Evolutionary conservation across 768 basidiomycete species (phyloP).

Genomic region (Clavaria fumosa): DNA sequence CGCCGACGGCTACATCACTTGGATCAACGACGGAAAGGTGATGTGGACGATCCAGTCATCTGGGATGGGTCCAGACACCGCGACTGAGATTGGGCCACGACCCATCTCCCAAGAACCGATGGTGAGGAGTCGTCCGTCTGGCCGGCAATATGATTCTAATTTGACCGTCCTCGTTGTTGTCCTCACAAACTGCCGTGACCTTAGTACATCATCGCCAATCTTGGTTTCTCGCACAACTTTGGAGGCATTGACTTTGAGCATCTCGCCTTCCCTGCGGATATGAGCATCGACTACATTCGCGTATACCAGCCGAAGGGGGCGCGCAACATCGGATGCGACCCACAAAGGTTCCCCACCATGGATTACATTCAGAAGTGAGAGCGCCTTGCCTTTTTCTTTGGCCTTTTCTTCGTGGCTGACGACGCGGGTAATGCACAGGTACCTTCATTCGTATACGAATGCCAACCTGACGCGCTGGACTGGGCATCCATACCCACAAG

Average conservation of each 20-base stretch:
- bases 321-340: slow-evolving; percentile 53
- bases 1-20: slow-evolving; percentile 57
- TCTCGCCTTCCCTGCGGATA: slow-evolving; percentile 37
- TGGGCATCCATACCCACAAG: slow-evolving; percentile 18
- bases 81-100: slow-evolving; percentile 38
- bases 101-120: slow-evolving; percentile 58
- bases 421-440: slow-evolving; percentile 13
- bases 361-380: slow-evolving; percentile 46
- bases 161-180: background rate
- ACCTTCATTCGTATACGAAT: slow-evolving; percentile 26
- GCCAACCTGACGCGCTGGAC: slow-evolving; percentile 28
- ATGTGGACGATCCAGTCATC: slow-evolving; percentile 41
- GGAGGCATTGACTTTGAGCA: slow-evolving; percentile 45
- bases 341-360: slow-evolving; percentile 53
- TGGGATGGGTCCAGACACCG: slow-evolving; percentile 35
- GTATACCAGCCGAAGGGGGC: slow-evolving; percentile 45
- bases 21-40: slow-evolving; percentile 41
- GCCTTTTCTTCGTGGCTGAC: background rate
- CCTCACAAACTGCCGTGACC: no score
- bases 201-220: slow-evolving; percentile 55
- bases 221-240: slow-evolving; percentile 57
- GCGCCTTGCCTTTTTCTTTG: background rate
- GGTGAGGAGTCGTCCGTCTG: slow-evolving; percentile 21
- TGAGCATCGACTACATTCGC: slow-evolving; percentile 72
- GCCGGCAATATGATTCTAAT: slow-evolving; percentile 18